Evolutionary conservation across 1,284 basidiomycete species (phyloP), one percentile per base, ranked within the genome.

Genomic region (Cryptococcus depauperatus): DNA sequence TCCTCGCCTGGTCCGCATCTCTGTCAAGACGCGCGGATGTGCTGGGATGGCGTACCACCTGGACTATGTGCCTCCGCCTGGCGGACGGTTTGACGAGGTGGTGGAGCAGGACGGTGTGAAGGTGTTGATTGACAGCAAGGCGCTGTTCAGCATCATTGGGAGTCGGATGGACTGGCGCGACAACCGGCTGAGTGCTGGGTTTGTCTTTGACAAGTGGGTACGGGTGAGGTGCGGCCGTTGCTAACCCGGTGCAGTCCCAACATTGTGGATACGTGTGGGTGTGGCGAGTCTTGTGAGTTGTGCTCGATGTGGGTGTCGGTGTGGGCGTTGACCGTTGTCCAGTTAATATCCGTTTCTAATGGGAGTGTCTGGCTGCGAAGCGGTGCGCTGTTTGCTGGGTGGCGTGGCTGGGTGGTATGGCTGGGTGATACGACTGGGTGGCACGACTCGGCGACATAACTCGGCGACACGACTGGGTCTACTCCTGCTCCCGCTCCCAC

Each of bases 151-250:
- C 51, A 95, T 99, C 62, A 97, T 99, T 56, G 95, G 95, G 34
- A 92, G 88, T 66, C 85, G 85, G 75, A 99, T 99, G 95, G 91
- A 95, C 66, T 98, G 95, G 95, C 78, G 84, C 53, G 95, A 98
- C 74, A 88, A 91, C 69, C 72, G 80, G 28, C 72, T 96, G 37
- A 90, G 86, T 41, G 64, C 65, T 6, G 66, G 66, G 0, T 69
- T 69, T 42, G 62, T 69, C 11, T 69, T 69, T 57, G 66, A 69
- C 38, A 69, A 69, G 61, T 63, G 53, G 56, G 61, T 57, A 16
- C 8, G 23, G 33, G 9, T 28, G 9, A 14, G 11, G 16, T 8
- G 6, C 18, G 39, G 16, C 23, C 18, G 25, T 18, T 19, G 18
- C 8, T 9, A 18, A 18, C 16, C 32, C 23, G 39, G 37, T 46